Evolutionary conservation across 176 grass and related monocot species (phyloP).

Genomic region (Oryza coarctata): DNA sequence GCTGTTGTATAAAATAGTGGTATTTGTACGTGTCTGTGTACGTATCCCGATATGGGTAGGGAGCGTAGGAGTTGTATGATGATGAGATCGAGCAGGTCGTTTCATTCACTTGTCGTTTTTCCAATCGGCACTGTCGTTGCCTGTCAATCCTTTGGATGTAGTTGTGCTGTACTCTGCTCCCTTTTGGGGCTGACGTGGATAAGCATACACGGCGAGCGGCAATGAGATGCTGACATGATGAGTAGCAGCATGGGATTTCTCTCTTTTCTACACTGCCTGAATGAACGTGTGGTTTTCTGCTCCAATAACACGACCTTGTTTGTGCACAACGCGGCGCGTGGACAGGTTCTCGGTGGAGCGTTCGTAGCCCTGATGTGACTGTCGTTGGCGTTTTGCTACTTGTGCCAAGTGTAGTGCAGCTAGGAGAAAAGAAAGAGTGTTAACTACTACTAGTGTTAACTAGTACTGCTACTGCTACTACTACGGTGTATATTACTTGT

Average conservation of each 20-base stretch:
- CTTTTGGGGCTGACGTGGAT: conserved; percentile 5
- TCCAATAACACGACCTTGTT: neutral
- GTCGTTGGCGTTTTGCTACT: neutral
- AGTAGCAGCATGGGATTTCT: neutral
- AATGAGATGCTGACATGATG: neutral
- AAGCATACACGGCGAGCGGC: neutral
- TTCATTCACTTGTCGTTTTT: neutral
- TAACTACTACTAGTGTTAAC: neutral
- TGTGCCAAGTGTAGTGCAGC: neutral
- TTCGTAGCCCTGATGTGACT: neutral
- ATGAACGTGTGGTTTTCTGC: neutral
- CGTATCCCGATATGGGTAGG: neutral
- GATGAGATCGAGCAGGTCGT: neutral
- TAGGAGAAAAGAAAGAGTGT: neutral
- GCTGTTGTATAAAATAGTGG: neutral
- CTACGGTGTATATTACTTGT: neutral
- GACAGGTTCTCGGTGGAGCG: neutral
- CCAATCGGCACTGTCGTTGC: neutral
- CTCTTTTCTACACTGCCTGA: neutral
- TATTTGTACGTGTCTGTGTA: neutral
- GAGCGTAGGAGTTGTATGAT: neutral
- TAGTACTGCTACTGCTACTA: too few relatives aligned
- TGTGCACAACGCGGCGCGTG: neutral
- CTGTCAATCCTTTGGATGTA: neutral
- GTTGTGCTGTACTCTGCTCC: neutral